A percentile compares a stretch with the other conserved stretches of the same genome.
These are phyloP conservation scores for Calonectria leucothoes DNA, from an alignment of 2,329 filamentous ascomycete species.

Conservation along the genomic window DNA sequence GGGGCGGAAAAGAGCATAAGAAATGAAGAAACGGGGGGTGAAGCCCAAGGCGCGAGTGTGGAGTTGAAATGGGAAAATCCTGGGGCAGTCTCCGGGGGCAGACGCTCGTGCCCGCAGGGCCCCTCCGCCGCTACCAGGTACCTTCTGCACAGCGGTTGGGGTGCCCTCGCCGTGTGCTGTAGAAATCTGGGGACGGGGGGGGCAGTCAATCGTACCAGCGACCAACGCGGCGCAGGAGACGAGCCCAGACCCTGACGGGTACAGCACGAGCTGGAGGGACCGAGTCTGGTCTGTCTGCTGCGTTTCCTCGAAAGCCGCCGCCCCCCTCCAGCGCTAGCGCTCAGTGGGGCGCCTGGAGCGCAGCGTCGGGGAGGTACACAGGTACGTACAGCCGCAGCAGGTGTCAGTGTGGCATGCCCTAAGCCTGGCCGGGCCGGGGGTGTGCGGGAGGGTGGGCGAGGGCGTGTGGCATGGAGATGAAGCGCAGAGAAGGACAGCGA, in stretches of 20 bases:
- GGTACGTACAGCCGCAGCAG: constrained; percentile 43
- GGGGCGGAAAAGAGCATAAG: constrained; percentile 35
- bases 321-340: constrained; percentile 12
- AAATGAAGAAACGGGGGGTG: constrained; percentile 30
- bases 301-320: constrained; percentile 12
- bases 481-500: neutral
- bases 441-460: neutral
- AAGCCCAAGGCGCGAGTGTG: constrained; percentile 35
- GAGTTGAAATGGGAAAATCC: constrained; percentile 44
- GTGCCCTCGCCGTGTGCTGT: constrained; percentile 4
- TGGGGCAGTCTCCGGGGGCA: constrained; percentile 37
- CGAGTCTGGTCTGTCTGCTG: constrained; percentile 16
- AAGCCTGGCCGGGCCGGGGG: constrained; percentile 28
- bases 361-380: constrained; percentile 33
- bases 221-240: neutral
- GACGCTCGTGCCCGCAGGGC: constrained; percentile 33
- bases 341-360: constrained; percentile 19
- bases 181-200: constrained; percentile 7
- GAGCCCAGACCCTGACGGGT: constrained; percentile 2
- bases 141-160: constrained; percentile 3
- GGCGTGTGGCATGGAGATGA: neutral
- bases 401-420: constrained; percentile 27
- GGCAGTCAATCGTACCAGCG: neutral
- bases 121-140: constrained; percentile 19
- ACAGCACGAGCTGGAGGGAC: neutral